A percentile compares a stretch with the other conserved stretches of the same genome.
Conservation (phyloP, 2,329 filamentous ascomycete species). For the Mariannaea elegans region DNA sequence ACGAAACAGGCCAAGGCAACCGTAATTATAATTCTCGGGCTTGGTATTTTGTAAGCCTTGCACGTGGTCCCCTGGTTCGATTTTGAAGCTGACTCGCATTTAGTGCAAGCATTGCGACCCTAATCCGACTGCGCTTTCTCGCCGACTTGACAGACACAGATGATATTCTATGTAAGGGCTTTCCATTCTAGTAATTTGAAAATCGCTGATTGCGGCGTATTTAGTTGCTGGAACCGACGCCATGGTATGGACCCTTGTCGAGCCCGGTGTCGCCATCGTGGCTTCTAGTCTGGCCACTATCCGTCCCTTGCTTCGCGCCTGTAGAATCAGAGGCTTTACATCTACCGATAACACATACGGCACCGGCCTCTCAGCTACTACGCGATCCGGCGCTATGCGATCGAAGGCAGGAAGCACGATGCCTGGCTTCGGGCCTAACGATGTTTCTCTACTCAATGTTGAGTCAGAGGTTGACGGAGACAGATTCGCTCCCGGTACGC, state of each 20-base stretch:
- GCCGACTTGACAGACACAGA: slow-evolving; percentile 53
- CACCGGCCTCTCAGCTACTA: slow-evolving; percentile 37
- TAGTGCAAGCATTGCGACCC: slow-evolving; percentile 63
- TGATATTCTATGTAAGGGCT: slow-evolving; percentile 57
- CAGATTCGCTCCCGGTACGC: slow-evolving; percentile 13
- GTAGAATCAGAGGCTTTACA: slow-evolving; percentile 57
- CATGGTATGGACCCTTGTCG: slow-evolving; percentile 66
- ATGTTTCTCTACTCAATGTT: slow-evolving; percentile 47
- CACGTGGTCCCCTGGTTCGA: too few species aligned
- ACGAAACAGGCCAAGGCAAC: slow-evolving; percentile 60
- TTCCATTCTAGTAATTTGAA: neutral
- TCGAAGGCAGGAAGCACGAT: slow-evolving; percentile 24
- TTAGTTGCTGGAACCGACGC: slow-evolving; percentile 59
- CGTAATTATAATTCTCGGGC: slow-evolving; percentile 57
- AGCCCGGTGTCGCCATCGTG: slow-evolving; percentile 64
- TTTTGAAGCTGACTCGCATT: slow-evolving; percentile 21
- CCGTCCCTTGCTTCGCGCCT: slow-evolving; percentile 60
- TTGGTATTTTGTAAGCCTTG: slow-evolving; percentile 58
- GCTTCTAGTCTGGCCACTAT: slow-evolving; percentile 64
- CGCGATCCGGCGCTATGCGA: slow-evolving; percentile 36
- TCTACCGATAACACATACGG: slow-evolving; percentile 50
- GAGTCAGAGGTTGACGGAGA: slow-evolving; percentile 24
- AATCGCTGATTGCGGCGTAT: slow-evolving; percentile 20
- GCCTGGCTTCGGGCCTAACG: slow-evolving; percentile 45
- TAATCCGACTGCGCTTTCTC: slow-evolving; percentile 61